These are phyloP conservation scores for Aspergillus quadrilineatus DNA, from an alignment of 2,329 filamentous ascomycete genomes.

Conservation along the genomic window DNA sequence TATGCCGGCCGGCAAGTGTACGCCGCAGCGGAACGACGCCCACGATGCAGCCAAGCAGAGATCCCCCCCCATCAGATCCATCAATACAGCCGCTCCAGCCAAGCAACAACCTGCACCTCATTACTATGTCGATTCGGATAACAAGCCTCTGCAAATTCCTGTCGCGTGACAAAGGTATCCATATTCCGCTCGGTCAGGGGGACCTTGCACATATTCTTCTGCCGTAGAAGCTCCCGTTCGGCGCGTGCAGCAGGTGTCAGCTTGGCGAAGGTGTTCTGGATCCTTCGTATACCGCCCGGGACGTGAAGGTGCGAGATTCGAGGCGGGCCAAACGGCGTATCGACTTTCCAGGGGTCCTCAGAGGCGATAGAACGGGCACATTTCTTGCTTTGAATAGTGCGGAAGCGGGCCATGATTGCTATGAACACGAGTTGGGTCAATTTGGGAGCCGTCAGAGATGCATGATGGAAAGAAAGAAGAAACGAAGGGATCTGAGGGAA, in stretches of 20 bases:
- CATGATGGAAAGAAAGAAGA: neutral
- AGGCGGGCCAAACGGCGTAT: constrained; percentile 35
- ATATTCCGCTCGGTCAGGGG: constrained; percentile 39
- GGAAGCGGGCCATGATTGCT: constrained; percentile 18
- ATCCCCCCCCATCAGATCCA: neutral
- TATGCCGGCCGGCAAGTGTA: neutral
- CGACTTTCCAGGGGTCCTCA: constrained; percentile 32
- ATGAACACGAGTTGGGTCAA: constrained; percentile 12
- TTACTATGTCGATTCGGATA: constrained; percentile 55
- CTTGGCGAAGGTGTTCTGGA: constrained; percentile 37
- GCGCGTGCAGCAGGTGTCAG: constrained; percentile 33
- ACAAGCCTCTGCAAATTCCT: constrained; percentile 53
- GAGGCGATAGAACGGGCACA: constrained; percentile 25
- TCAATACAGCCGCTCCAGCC: constrained; percentile 72
- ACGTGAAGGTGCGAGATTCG: constrained; percentile 28
- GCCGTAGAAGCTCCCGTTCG: constrained; percentile 36
- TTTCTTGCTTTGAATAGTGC: constrained; percentile 25
- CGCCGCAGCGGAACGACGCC: neutral
- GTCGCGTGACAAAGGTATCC: constrained; percentile 35
- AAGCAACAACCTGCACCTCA: constrained; percentile 70
- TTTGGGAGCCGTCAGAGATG: neutral
- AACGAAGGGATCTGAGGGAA: neutral
- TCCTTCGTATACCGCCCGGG: constrained; percentile 32
- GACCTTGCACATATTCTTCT: constrained; percentile 36
- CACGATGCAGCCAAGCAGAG: constrained; percentile 11